Evolutionary conservation across 1,284 basidiomycete species (phyloP), one percentile per base, ranked within the genome.

Genomic region (Ceratobasidium sp.): DNA sequence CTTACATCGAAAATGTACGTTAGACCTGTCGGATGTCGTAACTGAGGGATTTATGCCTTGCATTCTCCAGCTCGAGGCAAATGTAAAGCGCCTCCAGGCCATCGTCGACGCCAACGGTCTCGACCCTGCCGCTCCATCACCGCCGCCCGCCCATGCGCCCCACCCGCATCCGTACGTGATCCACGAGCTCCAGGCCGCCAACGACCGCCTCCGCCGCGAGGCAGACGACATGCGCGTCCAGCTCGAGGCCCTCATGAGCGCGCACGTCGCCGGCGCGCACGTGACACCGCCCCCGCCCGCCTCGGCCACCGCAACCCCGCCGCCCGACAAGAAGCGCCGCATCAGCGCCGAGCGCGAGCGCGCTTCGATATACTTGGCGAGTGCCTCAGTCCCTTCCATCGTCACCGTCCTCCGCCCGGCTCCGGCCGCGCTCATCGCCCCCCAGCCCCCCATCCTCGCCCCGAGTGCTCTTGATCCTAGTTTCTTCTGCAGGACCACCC

Each of bases 1-100:
- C 93, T 13, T 95, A 96, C 84, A 93, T 96, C 80, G 93, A 95
- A 79, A 90, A 94, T 84, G 93, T 93, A 76, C 77, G 86, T 69
- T 34, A 61, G 37, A 16, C 9, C 41, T 16, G 19, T 51, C 5
- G n/a, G n/a, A 69, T 74, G 74, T 46, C 62, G 68, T 48, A 43
- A 71, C 63, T 24, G 46, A 74, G 41, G 53, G 54, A 76, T 58
- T 39, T 59, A 53, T 68, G 41, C 48, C 24, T 64, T 37, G 34
- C 39, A 37, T 53, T 24, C 37, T n/a, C 58, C 79, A 93, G 92
- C 86, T 93, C 76, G 92, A 94, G 79, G 88, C 91, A 80, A 92
- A 91, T 0, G 92, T 94, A 48, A 90, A 90, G 0, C 92, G 92
- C 79, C 86, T 93, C 4, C 92, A 93, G 80, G 88, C 88, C 0